These are phyloP conservation scores for Helicosporidium sp. DNA, from an alignment of 139 green algal genomes.

Conservation along the genomic window DNA sequence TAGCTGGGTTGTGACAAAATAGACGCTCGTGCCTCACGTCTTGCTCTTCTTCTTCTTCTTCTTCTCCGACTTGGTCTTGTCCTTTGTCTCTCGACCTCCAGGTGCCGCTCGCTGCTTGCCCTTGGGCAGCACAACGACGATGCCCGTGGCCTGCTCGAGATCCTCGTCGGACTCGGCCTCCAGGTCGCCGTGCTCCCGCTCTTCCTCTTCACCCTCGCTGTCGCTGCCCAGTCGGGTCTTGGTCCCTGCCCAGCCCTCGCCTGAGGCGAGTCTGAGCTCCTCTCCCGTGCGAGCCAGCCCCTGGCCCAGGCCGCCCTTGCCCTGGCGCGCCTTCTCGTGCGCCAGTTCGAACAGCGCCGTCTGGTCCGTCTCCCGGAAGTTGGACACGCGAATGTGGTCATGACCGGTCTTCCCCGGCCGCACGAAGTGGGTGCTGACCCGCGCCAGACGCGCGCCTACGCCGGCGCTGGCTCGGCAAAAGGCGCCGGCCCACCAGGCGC, in stretches of 20 bases:
- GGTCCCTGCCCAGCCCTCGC: constrained; percentile 50
- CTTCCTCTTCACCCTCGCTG: constrained; percentile 24
- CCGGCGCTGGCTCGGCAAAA: constrained; percentile 2
- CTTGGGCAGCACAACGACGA: not conserved
- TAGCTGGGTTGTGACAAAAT: too few species aligned
- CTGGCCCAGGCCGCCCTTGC: constrained; percentile 52
- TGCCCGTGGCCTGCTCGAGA: constrained; percentile 10
- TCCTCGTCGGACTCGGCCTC: constrained; percentile 17
- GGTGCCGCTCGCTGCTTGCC: not conserved
- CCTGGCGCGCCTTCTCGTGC: constrained; percentile 38
- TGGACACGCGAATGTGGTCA: constrained; percentile 20
- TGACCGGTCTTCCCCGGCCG: not conserved
- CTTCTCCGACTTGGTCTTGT: too few species aligned
- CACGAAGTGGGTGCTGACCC: constrained; percentile 1
- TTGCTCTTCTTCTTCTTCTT: too few species aligned
- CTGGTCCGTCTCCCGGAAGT: constrained; percentile 69
- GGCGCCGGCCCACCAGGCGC: constrained; percentile 2
- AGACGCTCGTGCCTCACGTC: too few species aligned
- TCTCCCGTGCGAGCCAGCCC: constrained; percentile 56
- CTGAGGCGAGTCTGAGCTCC: too few species aligned
- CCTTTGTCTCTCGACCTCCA: not conserved
- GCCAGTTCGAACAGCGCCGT: constrained; percentile 49
- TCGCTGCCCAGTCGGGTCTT: constrained; percentile 39
- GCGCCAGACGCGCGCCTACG: constrained; percentile 2
- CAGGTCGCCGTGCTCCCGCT: constrained; percentile 13